Percentiles rank a stretch among this genome's conserved stretches.
These are phyloP conservation scores for Globisporangium heterothallicum DNA, from an alignment of 352 stramenopile genomes.

Conservation along the genomic window DNA sequence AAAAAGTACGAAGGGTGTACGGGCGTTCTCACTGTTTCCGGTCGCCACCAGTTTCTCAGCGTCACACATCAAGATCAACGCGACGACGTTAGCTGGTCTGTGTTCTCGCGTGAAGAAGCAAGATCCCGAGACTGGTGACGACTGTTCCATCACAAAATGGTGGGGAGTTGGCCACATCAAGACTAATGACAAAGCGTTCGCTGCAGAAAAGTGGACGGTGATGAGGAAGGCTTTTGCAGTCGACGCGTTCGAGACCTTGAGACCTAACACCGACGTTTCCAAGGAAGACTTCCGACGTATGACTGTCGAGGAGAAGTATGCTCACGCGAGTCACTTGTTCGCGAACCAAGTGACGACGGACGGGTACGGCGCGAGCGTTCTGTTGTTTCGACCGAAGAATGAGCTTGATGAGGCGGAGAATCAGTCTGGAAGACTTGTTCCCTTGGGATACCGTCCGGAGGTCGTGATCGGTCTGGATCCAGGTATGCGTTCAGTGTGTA, in stretches of 20 bases:
- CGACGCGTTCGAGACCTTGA: conserved; percentile 9
- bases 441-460: conserved; percentile 4
- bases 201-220: conserved; percentile 5
- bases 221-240: conserved; percentile 11
- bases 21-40: conserved; percentile 13
- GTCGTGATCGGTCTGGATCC: conserved; percentile 15
- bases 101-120: conserved; percentile 9
- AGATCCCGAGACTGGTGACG: neutral
- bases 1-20: conserved; percentile 6
- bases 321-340: conserved; percentile 16
- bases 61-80: conserved; percentile 13
- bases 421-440: conserved; percentile 2
- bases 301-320: conserved; percentile 6
- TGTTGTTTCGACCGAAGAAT: conserved; percentile 13
- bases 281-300: conserved; percentile 4
- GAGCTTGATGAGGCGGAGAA: conserved; percentile 5
- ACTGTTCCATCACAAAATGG: neutral
- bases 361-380: conserved; percentile 11
- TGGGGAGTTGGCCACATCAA: neutral
- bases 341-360: conserved; percentile 14
- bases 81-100: conserved; percentile 7
- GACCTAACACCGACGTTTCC: neutral
- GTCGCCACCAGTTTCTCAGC: conserved; percentile 1
- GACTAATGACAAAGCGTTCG: neutral
- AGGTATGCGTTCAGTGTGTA: conserved; percentile 10